phyloP scores from a whole-genome alignment of 345 rosid genomes.

The Gossypium ekmanianum region DNA sequence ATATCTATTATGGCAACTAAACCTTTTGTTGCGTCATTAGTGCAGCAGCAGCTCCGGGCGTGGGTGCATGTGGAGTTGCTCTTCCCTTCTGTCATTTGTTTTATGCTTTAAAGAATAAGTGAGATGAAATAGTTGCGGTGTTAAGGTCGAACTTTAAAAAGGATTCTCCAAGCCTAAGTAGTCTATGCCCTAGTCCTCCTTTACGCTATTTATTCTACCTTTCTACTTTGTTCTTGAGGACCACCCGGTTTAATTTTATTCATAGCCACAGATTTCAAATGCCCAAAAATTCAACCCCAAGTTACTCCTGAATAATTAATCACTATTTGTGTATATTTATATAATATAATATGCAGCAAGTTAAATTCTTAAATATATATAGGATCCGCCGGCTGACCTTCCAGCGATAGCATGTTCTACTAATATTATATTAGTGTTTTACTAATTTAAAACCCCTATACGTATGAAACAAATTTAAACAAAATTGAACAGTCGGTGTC shows the following conservation, averaged over 20 bases:
- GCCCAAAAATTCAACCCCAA: slow-evolving; percentile 10
- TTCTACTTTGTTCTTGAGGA: slow-evolving; percentile 39
- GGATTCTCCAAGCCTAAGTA: slow-evolving; percentile 34
- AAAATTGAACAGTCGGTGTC: neutral
- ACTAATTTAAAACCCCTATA: neutral
- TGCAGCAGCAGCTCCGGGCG: slow-evolving; percentile 27
- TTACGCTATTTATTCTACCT: slow-evolving; percentile 25
- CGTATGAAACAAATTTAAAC: neutral
- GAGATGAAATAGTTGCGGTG: slow-evolving; percentile 5
- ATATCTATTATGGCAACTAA: slow-evolving; percentile 12
- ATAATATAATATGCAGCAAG: neutral
- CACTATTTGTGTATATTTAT: neutral
- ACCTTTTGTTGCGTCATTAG: slow-evolving; percentile 25
- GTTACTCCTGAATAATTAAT: neutral
- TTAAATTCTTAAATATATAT: neutral
- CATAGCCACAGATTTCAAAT: slow-evolving; percentile 15
- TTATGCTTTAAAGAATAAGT: slow-evolving; percentile 32
- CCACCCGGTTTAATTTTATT: slow-evolving; percentile 26
- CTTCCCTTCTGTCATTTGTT: slow-evolving; percentile 30
- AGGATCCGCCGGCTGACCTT: neutral
- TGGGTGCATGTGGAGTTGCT: slow-evolving; percentile 43
- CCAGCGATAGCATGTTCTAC: slow-evolving; percentile 3
- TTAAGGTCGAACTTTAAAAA: slow-evolving; percentile 29
- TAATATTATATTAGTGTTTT: neutral
- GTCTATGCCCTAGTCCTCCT: slow-evolving; percentile 28